Evolutionary conservation across 2,329 filamentous ascomycete genomes (phyloP).

Genomic region (Monosporascus sp.): DNA sequence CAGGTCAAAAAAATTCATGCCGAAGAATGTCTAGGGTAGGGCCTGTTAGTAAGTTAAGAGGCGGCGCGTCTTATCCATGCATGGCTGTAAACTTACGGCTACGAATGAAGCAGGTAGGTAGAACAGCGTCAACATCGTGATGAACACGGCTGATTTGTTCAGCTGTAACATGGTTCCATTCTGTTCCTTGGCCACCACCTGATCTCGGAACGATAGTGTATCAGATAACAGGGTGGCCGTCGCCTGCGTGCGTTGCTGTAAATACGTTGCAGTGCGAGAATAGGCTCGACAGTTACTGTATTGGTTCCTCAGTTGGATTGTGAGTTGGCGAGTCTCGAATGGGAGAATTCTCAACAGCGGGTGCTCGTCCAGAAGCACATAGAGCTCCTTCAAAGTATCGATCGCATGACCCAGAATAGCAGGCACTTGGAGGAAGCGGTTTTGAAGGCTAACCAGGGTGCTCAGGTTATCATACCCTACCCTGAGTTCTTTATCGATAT

Average conservation of each 20-base stretch:
- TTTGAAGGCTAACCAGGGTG: conserved; percentile 18
- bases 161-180: conserved; percentile 25
- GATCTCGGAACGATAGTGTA: conserved; percentile 24
- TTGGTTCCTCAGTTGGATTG: conserved; percentile 6
- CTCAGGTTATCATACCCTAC: conserved; percentile 22
- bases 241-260: conserved; percentile 18
- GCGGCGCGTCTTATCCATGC: no score
- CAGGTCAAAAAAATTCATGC: conserved; percentile 35
- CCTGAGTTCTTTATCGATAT: conserved; percentile 21
- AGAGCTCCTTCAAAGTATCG: conserved; percentile 15
- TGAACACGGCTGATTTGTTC: conserved; percentile 27
- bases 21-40: conserved; percentile 29
- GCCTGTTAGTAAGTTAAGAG: not conserved
- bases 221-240: conserved; percentile 21
- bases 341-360: not conserved
- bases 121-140: conserved; percentile 24
- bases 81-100: conserved; percentile 21
- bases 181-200: conserved; percentile 25
- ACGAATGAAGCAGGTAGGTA: conserved; percentile 31
- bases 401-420: conserved; percentile 14
- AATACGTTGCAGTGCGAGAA: conserved; percentile 14
- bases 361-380: conserved; percentile 1
- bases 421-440: conserved; percentile 16
- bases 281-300: conserved; percentile 11
- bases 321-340: not conserved